These are phyloP conservation scores for Pseudogymnoascus sp. DNA, from an alignment of 2,329 filamentous ascomycete genomes.

Conservation along the genomic window DNA sequence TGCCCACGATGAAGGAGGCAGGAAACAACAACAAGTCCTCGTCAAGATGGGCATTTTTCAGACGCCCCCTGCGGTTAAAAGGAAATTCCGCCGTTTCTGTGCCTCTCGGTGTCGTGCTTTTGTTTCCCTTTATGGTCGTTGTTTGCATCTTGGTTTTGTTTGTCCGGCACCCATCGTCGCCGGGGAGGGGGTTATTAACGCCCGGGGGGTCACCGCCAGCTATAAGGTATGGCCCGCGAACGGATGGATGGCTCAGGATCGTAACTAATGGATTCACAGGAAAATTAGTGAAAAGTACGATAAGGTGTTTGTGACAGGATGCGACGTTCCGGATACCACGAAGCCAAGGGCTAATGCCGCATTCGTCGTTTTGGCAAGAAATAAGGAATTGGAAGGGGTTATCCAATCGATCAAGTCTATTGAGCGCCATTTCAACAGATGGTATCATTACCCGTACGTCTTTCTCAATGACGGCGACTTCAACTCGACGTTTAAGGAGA, in stretches of 20 bases:
- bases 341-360: constrained; percentile 83
- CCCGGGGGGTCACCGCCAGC: constrained; percentile 80
- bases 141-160: constrained; percentile 86
- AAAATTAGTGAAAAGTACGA: constrained; percentile 97
- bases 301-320: constrained; percentile 90
- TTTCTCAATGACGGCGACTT: constrained; percentile 98
- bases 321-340: constrained; percentile 70
- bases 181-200: constrained; percentile 68
- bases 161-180: constrained; percentile 75
- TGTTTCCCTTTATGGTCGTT: constrained; percentile 88
- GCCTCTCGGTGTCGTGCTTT: constrained; percentile 81
- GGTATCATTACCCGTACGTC: constrained; percentile 97
- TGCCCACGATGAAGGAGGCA: constrained; percentile 38
- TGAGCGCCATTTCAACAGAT: constrained; percentile 96
- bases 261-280: constrained; percentile 38
- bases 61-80: constrained; percentile 76
- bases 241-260: not conserved
- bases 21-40: constrained; percentile 34
- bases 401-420: constrained; percentile 96
- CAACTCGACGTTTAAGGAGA: constrained; percentile 86
- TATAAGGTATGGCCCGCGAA: constrained; percentile 59
- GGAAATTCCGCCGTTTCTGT: constrained; percentile 90
- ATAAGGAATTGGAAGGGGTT: constrained; percentile 93
- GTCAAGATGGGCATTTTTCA: constrained; percentile 65
- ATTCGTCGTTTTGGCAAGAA: constrained; percentile 90